Conservation (phyloP, 2,329 filamentous ascomycete species). For the Didymella keratinophila region DNA sequence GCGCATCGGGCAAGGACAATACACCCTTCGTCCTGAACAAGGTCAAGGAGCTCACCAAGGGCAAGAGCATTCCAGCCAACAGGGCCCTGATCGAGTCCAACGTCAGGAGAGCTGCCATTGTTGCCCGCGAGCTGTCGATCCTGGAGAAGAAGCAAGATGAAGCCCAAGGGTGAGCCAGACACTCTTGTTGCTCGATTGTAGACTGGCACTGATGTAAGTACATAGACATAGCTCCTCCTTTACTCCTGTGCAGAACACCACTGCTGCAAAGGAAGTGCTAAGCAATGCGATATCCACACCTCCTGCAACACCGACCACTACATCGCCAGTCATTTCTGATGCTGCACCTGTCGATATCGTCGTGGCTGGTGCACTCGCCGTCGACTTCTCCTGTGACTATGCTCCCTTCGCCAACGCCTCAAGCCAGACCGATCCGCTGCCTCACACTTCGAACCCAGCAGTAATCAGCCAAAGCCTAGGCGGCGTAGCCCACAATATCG, state of each 20-base stretch:
- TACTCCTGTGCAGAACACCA: slow-evolving; percentile 30
- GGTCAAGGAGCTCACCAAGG: slow-evolving; percentile 79
- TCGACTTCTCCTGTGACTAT: slow-evolving; percentile 88
- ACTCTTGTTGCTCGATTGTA: slow-evolving; percentile 37
- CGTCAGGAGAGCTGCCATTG: slow-evolving; percentile 68
- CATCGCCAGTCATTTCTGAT: slow-evolving; percentile 1
- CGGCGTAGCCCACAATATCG: slow-evolving; percentile 92
- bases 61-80: slow-evolving; percentile 77
- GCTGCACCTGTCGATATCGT: slow-evolving; percentile 66
- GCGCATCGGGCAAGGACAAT: slow-evolving; percentile 74
- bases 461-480: slow-evolving; percentile 83
- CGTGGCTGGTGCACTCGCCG: slow-evolving; percentile 87
- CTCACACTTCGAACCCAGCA: slow-evolving; percentile 87
- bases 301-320: slow-evolving; percentile 7
- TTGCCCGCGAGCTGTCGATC: slow-evolving; percentile 68
- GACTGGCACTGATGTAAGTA: slow-evolving; percentile 52
- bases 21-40: slow-evolving; percentile 83
- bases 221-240: slow-evolving; percentile 39
- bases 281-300: slow-evolving; percentile 27
- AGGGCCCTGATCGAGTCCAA: slow-evolving; percentile 73
- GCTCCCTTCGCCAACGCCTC: slow-evolving; percentile 54
- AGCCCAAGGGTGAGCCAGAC: slow-evolving; percentile 50
- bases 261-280: slow-evolving; percentile 22
- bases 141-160: slow-evolving; percentile 55
- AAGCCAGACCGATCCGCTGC: slow-evolving; percentile 56